phyloP scores from a whole-genome alignment of 305 asterid genomes.

The Caryopteris hybrid region DNA sequence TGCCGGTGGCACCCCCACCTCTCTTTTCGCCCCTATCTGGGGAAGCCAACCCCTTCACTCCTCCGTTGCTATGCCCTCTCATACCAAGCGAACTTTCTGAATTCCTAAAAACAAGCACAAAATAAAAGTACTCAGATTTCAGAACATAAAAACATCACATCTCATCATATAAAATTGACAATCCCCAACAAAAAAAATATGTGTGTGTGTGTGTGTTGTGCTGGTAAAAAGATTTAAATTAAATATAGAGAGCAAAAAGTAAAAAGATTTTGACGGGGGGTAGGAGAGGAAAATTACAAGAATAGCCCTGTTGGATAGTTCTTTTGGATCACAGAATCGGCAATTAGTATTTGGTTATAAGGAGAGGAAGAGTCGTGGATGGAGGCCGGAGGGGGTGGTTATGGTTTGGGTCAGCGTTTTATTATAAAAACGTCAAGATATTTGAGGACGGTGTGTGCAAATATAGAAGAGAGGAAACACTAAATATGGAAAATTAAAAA shows the following conservation, averaged over 20 bases:
- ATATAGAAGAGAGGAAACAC: constrained; percentile 1
- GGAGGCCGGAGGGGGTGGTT: constrained; percentile 20
- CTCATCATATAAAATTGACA: constrained; percentile 10
- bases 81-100: constrained; percentile 65
- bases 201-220: background rate
- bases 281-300: constrained; percentile 29
- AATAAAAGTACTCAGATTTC: background rate
- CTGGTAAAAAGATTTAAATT: background rate
- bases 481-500: constrained; percentile 7
- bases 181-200: background rate
- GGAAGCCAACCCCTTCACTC: constrained; percentile 60
- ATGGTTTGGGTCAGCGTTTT: constrained; percentile 18
- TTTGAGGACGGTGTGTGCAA: constrained; percentile 18
- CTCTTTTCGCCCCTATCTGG: constrained; percentile 66
- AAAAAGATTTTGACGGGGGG: background rate
- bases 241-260: background rate
- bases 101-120: constrained; percentile 41
- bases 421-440: constrained; percentile 22
- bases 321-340: constrained; percentile 28
- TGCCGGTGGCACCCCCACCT: constrained; percentile 28
- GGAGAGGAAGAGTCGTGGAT: constrained; percentile 1
- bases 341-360: constrained; percentile 7
- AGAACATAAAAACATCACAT: too few species aligned
- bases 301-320: constrained; percentile 34
- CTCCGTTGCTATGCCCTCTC: constrained; percentile 84